Conservation (phyloP, 495 filamentous ascomycete genomes). For the Penicillium macrosclerotiorum region DNA sequence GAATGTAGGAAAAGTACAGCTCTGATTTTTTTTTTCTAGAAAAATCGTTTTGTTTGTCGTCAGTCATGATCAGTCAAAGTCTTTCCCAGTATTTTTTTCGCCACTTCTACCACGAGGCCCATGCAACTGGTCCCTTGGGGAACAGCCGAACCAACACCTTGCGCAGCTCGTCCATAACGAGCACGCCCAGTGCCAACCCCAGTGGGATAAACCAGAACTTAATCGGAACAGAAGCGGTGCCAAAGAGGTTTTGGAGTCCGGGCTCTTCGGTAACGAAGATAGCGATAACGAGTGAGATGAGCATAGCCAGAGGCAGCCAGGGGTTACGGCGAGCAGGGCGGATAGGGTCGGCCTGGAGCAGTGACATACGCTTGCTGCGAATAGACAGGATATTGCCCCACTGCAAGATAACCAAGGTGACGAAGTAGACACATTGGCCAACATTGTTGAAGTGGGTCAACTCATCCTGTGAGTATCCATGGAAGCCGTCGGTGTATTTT, state of each 20-base stretch:
- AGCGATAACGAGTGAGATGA: conserved; percentile 47
- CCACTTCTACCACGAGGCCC: conserved; percentile 41
- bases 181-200: conserved; percentile 46
- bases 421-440: conserved; percentile 68
- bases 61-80: too few relatives aligned
- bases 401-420: conserved; percentile 61
- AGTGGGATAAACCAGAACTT: conserved; percentile 53
- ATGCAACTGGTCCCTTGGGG: conserved; percentile 40
- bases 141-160: conserved; percentile 46
- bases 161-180: conserved; percentile 49
- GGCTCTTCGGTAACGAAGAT: conserved; percentile 53
- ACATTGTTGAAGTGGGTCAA: conserved; percentile 44
- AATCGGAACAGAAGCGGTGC: conserved; percentile 46
- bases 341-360: conserved; percentile 52
- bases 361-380: conserved; percentile 48
- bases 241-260: conserved; percentile 46
- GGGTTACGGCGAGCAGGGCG: conserved; percentile 47
- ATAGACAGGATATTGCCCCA: conserved; percentile 52
- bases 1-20: too few relatives aligned
- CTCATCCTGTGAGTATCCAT: conserved; percentile 44
- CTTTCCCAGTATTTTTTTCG: too few relatives aligned
- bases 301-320: conserved; percentile 44
- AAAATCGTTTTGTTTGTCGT: not conserved
- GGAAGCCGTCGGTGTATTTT: conserved; percentile 44
- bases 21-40: too few relatives aligned